Percentiles rank a stretch among this genome's conserved stretches.
Conservation (phyloP, 352 stramenopile species). For the Globisporangium spinosum region DNA sequence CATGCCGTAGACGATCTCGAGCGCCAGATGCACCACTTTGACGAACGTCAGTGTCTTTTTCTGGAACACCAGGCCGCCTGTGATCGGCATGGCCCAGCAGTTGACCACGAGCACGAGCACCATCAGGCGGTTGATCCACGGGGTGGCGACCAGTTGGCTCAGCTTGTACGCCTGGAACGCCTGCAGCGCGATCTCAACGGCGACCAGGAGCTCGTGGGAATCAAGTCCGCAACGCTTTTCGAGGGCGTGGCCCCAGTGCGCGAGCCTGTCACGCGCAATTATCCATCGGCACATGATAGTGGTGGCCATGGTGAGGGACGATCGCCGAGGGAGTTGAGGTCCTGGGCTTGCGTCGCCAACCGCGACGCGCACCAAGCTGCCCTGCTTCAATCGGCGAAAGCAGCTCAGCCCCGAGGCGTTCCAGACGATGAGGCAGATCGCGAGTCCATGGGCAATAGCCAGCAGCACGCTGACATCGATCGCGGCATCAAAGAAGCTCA, state of each 20-base stretch:
- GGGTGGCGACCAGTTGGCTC: neutral
- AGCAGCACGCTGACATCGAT: neutral
- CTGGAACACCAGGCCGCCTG: slow-evolving; percentile 11
- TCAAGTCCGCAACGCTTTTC: neutral
- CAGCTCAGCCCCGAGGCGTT: neutral
- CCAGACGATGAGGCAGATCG: neutral
- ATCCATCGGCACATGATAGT: neutral
- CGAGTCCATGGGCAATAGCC: neutral
- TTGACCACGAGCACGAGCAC: slow-evolving; percentile 21
- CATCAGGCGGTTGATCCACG: slow-evolving; percentile 17
- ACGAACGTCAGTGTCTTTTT: slow-evolving; percentile 10
- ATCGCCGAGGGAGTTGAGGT: neutral
- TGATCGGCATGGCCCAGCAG: slow-evolving; percentile 24
- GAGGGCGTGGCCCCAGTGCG: neutral
- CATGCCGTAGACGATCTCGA: slow-evolving; percentile 21
- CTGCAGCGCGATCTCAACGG: slow-evolving; percentile 9
- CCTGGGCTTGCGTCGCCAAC: slow-evolving; percentile 18
- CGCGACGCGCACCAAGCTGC: neutral
- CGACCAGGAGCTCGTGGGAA: neutral
- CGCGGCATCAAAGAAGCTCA: neutral
- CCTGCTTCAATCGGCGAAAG: neutral
- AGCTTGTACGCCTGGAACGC: slow-evolving; percentile 12
- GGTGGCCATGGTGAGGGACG: neutral
- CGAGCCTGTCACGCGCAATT: neutral
- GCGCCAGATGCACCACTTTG: slow-evolving; percentile 9